phyloP scores from a whole-genome alignment of 345 rosid genomes.

The Rhizophora apiculata region DNA sequence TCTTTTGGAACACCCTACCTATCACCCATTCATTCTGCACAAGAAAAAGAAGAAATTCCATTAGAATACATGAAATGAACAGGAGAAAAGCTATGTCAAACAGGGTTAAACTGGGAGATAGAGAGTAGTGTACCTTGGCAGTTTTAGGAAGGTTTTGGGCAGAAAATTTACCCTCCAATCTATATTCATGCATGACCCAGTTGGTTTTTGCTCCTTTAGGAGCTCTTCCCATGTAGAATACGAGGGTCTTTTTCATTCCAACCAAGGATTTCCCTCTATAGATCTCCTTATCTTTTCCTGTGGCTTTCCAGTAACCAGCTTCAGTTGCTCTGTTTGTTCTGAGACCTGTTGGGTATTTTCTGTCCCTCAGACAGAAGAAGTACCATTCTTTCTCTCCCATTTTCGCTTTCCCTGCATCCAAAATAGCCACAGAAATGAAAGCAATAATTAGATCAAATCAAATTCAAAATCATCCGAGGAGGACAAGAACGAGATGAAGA shows the following conservation, averaged over 20 bases:
- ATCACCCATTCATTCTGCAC: conserved; percentile 92
- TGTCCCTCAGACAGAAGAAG: conserved; percentile 83
- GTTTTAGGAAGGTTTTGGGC: conserved; percentile 66
- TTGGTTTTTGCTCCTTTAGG: conserved; percentile 77
- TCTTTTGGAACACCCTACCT: conserved; percentile 79
- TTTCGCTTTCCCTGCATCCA: conserved; percentile 78
- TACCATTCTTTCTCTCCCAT: conserved; percentile 98
- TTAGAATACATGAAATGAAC: not conserved
- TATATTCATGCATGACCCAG: conserved; percentile 92
- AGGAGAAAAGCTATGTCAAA: not conserved
- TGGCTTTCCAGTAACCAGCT: conserved; percentile 95
- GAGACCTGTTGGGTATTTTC: conserved; percentile 85
- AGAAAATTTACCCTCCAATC: conserved; percentile 76
- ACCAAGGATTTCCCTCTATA: conserved; percentile 65
- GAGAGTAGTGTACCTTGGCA: conserved; percentile 51
- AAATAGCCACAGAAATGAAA: not conserved
- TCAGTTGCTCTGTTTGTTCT: conserved; percentile 90
- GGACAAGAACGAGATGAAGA: not conserved
- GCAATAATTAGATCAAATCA: not conserved
- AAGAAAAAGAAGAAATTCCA: not conserved
- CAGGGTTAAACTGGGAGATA: conserved; percentile 7
- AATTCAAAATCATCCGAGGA: not conserved
- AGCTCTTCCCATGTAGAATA: conserved; percentile 84
- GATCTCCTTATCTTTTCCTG: conserved; percentile 90
- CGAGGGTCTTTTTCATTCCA: conserved; percentile 95